Percentiles rank a stretch among this genome's conserved stretches.
These are phyloP conservation scores for Rhizomucor miehei DNA, from an alignment of 371 early-diverging fungal genomes.

Conservation along the genomic window DNA sequence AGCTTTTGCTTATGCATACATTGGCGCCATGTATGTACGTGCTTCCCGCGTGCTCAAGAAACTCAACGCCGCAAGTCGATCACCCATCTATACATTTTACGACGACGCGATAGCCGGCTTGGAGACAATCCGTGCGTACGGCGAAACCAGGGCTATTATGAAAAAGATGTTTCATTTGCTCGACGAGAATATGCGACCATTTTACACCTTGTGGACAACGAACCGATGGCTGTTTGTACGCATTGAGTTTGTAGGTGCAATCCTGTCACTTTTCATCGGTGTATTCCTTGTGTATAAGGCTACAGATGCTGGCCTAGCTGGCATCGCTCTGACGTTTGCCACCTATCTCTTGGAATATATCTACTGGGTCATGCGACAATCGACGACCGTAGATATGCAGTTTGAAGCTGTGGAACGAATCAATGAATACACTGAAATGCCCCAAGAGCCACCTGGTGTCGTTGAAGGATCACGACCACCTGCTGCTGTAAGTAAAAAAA, in stretches of 20 bases:
- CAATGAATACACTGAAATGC: conserved; percentile 67
- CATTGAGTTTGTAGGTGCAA: conserved; percentile 69
- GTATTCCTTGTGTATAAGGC: conserved; percentile 48
- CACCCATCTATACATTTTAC: conserved; percentile 52
- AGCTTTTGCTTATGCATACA: conserved; percentile 31
- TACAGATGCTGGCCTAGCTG: conserved; percentile 74
- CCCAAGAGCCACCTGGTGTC: conserved; percentile 69
- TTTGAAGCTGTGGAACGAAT: conserved; percentile 85
- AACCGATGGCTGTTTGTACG: conserved; percentile 72
- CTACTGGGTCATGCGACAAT: conserved; percentile 75
- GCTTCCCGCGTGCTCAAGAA: conserved; percentile 54
- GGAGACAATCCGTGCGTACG: conserved; percentile 54
- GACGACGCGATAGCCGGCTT: conserved; percentile 54
- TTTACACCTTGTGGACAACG: conserved; percentile 75
- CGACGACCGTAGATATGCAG: conserved; percentile 81
- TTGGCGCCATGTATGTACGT: conserved; percentile 54
- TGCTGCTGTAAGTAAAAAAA: conserved; percentile 38
- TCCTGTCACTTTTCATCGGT: conserved; percentile 69
- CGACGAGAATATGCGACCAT: conserved; percentile 75
- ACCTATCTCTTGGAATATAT: conserved; percentile 63
- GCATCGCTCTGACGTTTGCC: conserved; percentile 74
- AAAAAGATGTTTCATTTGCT: conserved; percentile 44
- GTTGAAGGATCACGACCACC: conserved; percentile 55
- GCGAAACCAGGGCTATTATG: conserved; percentile 41
- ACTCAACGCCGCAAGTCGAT: conserved; percentile 47